Conservation (phyloP, 78 protist genomes). For the Tieghemostelium lacteum region DNA sequence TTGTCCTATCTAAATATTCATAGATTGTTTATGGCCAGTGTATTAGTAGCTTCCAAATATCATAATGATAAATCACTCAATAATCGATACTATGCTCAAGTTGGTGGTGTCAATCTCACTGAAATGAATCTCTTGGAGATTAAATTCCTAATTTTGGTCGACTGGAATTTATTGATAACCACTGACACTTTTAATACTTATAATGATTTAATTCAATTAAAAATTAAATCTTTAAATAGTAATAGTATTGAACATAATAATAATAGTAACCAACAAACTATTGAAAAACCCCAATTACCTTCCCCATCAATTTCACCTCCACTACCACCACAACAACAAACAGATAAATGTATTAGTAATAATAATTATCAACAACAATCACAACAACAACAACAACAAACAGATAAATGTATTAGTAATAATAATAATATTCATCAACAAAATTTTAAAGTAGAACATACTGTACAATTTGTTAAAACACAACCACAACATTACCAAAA, state of each 20-base stretch:
- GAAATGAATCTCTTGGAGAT: conserved; percentile 50
- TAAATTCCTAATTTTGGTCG: conserved; percentile 3
- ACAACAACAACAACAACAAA: neutral
- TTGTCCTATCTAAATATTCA: conserved; percentile 32
- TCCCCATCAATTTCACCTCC: neutral
- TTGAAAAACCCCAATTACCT: too few species aligned
- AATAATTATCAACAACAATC: neutral
- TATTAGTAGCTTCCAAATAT: conserved; percentile 25
- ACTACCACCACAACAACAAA: neutral
- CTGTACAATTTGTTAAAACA: neutral
- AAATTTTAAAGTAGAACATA: neutral
- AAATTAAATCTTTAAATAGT: neutral
- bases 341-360: neutral
- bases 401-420: neutral
- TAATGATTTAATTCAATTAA: neutral
- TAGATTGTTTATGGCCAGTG: conserved; percentile 30
- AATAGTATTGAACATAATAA: neutral
- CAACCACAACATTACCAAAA: neutral
- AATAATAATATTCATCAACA: neutral
- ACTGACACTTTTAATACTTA: conserved; percentile 5
- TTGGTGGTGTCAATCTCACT: conserved; percentile 24
- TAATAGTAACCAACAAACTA: neutral
- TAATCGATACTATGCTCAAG: conserved; percentile 64
- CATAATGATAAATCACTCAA: conserved; percentile 40
- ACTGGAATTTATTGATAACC: conserved; percentile 17